Evolutionary conservation across 2,329 filamentous ascomycete species (phyloP), one percentile per base, ranked within the genome.

Genomic region (Phaeosphaeria sp.): DNA sequence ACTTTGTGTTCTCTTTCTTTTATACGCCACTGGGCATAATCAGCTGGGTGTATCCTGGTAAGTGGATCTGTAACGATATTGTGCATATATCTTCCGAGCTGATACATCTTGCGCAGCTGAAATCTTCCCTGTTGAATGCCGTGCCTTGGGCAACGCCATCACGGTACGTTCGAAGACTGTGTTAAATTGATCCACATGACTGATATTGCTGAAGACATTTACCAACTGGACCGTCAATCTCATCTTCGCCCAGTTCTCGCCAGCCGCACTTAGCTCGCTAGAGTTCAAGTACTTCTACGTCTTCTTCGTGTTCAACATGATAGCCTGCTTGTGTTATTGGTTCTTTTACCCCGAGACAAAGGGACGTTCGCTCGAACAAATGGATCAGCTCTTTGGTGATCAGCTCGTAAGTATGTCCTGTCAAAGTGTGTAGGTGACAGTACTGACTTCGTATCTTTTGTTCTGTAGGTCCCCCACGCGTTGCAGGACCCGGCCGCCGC

Each of bases 191-290:
- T n/a, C n/a, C n/a, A n/a, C 15, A 36, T 13, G 8, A 36, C 30
- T 36, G 11, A 36, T 13, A 7, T 36, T 36, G 6, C 15, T 36
- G n/a, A 36, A 30, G 30, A 82, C 81, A 0, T 79, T 79, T 51
- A 78, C 76, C 3, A 82, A 82, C 58, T 83, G 80, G 80, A 71
- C 72, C 15, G 53, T 81, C 22, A 82, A 79, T 57, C 69, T 84
- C 3, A 69, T 84, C 20, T 82, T 85, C 56, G 79, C 80, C 6
- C 81, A 84, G 55, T 83, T 82, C 59, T 79, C 78, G 2, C 83
- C 82, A 0, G 74, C 76, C 24, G 82, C 80, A 18, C 47, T 66
- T 6, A 61, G 40, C 24, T 22, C 57, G 17, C 53, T 66, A 39
- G 60, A 64, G 53, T 84, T 83, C 60, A 69, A 74, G 20, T 86